Evolutionary conservation across 2,329 filamentous ascomycete genomes (phyloP), one percentile per base, ranked within the genome.

Genomic region (Colletotrichum spaethianum): DNA sequence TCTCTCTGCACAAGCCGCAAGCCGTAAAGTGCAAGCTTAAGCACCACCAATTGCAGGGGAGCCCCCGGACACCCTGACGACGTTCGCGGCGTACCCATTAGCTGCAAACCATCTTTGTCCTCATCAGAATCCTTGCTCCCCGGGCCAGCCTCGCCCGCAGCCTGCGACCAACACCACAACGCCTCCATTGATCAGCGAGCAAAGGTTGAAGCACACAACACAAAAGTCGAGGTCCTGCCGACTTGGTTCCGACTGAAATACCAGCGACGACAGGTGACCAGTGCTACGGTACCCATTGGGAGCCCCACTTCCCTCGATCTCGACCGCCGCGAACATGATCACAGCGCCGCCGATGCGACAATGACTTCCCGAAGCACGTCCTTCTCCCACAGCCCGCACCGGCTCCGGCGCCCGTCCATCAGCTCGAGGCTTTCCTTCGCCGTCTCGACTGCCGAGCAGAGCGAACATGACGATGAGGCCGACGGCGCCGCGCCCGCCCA

Each of bases 381-480:
- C 72, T 87, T 88, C 80, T 86, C 87, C 68, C 82, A 86, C 69
- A 72, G 70, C 62, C 71, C 72, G 31, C 59, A 72, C 48, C 71
- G 67, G 42, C 73, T 75, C 78, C 85, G 84, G 72, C 86, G 89
- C 78, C 83, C 88, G 52, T 92, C 91, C 73, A 85, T 92, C 80
- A 86, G 84, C 80, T 91, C 90, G 75, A 88, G 93, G 72, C 85
- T 94, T 61, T 91, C 92, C 55, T 92, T 92, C 72, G 90, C 90
- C 44, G 86, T 93, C 68, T 93, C 91, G 66, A 89, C 83, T 73
- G 87, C 86, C 72, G 92, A 94, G 80, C 87, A 87, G 74, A 91
- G 90, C 73, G 88, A 92, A 72, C 83, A 86, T 72, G 83, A 84
- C 84, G 72, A 84, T 86, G 60, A 83, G 14, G 86, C 86, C 36